Base-by-base conservation (phyloP, 2,329 filamentous ascomycete genomes). In the Lachnellula occidentalis region DNA sequence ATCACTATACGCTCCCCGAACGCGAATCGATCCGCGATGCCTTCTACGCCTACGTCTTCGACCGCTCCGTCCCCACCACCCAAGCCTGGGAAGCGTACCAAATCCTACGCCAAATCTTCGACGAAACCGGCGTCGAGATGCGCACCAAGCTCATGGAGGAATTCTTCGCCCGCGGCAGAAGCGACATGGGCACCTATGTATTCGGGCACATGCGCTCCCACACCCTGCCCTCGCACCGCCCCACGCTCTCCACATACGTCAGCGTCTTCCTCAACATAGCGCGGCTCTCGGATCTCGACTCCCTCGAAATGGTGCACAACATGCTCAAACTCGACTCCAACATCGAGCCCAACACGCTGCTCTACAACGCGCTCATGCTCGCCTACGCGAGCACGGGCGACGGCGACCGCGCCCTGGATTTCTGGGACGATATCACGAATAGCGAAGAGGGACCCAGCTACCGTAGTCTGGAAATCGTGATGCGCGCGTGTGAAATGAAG, bases 141-240 rank as follows among this genome's bases (percentile, higher is more conserved):
- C 86, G 92, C 9, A 83, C 85, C 14, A 71, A 77, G 24, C 76
- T 96, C 45, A 95, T 99, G 88, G 79, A 85, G 21, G 77, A 80
- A 21, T 96, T 97, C 72, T 95, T 95, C 67, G 73, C 78, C 7
- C 85, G 90, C 39, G 78, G 81, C 27, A 83, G 91, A 11, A 79
- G 89, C 12, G 92, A 97, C 65, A 91, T 96, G 80, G 92, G 89
- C 2, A 84, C 83, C 46, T 79, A 91, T 58, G 84, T 95, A 34
- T 96, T 99, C 71, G 88, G 88, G 14, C 90, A 96, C 69, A 97
- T 97, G 92, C 87, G 91, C n/a, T 80, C 87, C 49, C 86, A 91
- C 60, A 77, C 79, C 22, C 81, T 85, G 54, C 73, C 74, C 2
- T 72, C 75, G 1, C 80, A 82, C 21, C 82, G 87, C 1, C 90